Evolutionary conservation across 192 early-diverging fungal species (phyloP), one percentile per base, ranked within the genome.

Genomic region (Entomortierella beljakovae): DNA sequence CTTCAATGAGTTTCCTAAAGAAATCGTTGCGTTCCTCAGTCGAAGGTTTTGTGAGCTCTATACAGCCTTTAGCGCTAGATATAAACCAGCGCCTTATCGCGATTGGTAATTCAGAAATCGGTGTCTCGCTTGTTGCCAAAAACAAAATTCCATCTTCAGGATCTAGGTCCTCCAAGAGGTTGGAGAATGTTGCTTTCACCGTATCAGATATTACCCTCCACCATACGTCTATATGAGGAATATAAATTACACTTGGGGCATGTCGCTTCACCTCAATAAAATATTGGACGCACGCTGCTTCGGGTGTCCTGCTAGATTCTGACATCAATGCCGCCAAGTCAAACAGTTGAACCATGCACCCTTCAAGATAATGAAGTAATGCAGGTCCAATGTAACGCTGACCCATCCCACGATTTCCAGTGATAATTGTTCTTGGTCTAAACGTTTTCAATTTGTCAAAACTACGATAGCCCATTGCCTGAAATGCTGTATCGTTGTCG

Each of bases 261-360:
- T 87, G 88, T 3, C 90, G 85, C 50, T 84, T 86, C 31, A 90
- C 84, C 67, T 92, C 90, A 23, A 76, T 59, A 53, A 92, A 88
- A 31, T 81, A 58, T 35, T 85, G 86, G n/a, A 87, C 82, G 23
- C 90, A 82, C 5, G 80, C 79, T 0, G 88, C 71, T 18, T 87
- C 89, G 0, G 83, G 80, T 8, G 84, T 82, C 38, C 81, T 40
- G 25, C 75, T 81, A 10, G 84, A 76, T 57, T 85, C 81, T 11
- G 82, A 64, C 71, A 85, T 58, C 18, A 89, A 64, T 10, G 80
- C 82, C 7, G 83, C 70, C n/a, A 84, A 68, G 52, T 89, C 88
- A 46, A 94, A 72, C 20, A 83, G 82, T 18, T 88, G 83, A 11
- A 92, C 81, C 8, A 85, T 82, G 34, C 88, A 82, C 16, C 86